A percentile compares a stretch with the other conserved stretches of the same genome.
phyloP scores from a whole-genome alignment of 129 eudicot species.

The Flaveria ramosissima region DNA sequence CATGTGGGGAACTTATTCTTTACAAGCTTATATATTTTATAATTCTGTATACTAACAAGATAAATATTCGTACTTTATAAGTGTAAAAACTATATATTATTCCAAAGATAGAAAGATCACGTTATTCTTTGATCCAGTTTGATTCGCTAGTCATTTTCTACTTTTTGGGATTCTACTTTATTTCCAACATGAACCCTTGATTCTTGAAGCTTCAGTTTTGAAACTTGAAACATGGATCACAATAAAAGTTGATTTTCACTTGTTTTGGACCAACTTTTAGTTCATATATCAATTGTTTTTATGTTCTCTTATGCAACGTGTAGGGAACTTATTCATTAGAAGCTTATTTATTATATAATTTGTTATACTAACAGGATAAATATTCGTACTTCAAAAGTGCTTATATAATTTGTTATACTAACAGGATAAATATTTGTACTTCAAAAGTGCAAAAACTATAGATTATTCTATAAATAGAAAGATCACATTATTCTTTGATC shows the following conservation, averaged over 20 bases:
- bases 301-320: not conserved
- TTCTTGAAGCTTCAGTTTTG: not conserved
- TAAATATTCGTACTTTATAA: not conserved
- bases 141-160: conserved; percentile 27
- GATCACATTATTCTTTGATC: conserved; percentile 19
- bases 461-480: conserved; percentile 35
- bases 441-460: conserved; percentile 3
- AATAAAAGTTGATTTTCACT: too few species aligned
- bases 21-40: not conserved
- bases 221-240: not conserved
- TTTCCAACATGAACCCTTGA: conserved; percentile 22
- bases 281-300: too few species aligned
- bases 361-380: not conserved
- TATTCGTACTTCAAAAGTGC: conserved; percentile 2
- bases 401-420: not conserved
- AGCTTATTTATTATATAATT: not conserved
- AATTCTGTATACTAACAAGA: not conserved
- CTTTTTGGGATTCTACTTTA: conserved; percentile 27
- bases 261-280: too few species aligned
- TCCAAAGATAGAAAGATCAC: conserved; percentile 33
- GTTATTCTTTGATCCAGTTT: conserved; percentile 22
- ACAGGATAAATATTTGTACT: not conserved
- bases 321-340: not conserved
- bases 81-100: conserved; percentile 25
- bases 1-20: not conserved